Base-by-base conservation (phyloP, 1,139 yeast species). In the Nakaseomyces uthaithaninus region DNA sequence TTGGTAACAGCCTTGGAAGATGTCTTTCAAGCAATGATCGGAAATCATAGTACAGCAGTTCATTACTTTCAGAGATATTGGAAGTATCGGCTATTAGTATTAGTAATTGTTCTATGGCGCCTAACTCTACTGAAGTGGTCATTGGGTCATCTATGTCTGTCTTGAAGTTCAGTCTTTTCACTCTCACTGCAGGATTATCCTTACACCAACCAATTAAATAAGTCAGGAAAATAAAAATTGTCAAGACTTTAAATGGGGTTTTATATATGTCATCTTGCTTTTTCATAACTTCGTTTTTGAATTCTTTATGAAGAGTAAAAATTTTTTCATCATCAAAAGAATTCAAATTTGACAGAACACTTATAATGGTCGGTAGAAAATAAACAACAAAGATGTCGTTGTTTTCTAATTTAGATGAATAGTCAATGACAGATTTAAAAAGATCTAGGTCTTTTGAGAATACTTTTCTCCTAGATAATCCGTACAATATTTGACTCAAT, bases 81-180 rank as follows among this genome's bases (percentile, higher is more conserved):
- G 82, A 65, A 1, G 83, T 72, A 48, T 84, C 94, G 1, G 93
- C 80, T 1, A 89, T 68, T 30, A 79, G 63, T 15, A 83, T 72
- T 59, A 89, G 66, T 27, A 89, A 62, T 53, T 80, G 79, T 58
- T 91, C 98, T 49, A 89, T 64, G 0, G 87, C 94, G 22, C 96
- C 96, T 52, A 61, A 63, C 51, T 71, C 80, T 44, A 69, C 78
- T 52, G 67, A 73, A 54, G 54, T 61, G 51, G 60, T 68, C 73
- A 71, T 73, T 42, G 74, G 80, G 46, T 62, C 61, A 42, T 72
- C 71, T 3, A 75, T 68, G 3, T 71, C 65, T 8, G 63, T 56
- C 6, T 67, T 62, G 33, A 78, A 68, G 30, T 72, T 75, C 27
- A 59, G 63, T 11, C 59, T 55, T 27, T 62, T 60, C 3, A 63